A percentile compares a stretch with the other conserved stretches of the same genome.
Conservation (phyloP, 148 eudicot species). For the Beta vulgaris region DNA sequence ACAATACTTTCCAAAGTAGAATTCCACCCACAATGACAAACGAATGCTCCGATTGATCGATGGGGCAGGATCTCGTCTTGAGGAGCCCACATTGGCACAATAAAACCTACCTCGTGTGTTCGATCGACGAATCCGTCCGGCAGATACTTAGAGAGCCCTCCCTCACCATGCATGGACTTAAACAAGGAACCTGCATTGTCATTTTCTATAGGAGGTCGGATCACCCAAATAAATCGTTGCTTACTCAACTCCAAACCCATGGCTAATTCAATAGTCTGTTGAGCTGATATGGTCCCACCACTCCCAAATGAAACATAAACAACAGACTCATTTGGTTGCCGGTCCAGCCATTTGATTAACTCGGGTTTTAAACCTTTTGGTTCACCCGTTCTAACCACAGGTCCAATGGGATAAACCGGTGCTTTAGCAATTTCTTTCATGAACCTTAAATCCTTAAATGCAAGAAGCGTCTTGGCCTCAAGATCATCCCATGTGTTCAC, state of each 20-base stretch:
- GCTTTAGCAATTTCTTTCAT: slow-evolving; percentile 24
- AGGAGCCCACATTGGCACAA: slow-evolving; percentile 37
- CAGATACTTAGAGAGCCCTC: slow-evolving; percentile 16
- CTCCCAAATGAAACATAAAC: slow-evolving; percentile 47
- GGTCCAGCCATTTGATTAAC: slow-evolving; percentile 31
- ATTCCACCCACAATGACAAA: slow-evolving; percentile 50
- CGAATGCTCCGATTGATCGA: slow-evolving; percentile 36
- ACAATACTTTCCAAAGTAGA: slow-evolving; percentile 32
- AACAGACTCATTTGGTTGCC: slow-evolving; percentile 30
- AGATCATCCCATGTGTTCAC: slow-evolving; percentile 47
- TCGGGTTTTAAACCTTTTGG: background rate
- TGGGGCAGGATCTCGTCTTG: slow-evolving; percentile 38
- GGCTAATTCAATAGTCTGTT: slow-evolving; percentile 41
- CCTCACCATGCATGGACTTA: background rate
- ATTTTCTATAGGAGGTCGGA: slow-evolving; percentile 36
- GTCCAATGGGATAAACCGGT: slow-evolving; percentile 46
- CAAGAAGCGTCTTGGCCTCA: slow-evolving; percentile 33
- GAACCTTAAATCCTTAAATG: slow-evolving; percentile 31
- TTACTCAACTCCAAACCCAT: slow-evolving; percentile 46
- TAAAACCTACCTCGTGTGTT: slow-evolving; percentile 25
- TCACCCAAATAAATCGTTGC: slow-evolving; percentile 50
- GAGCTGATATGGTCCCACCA: slow-evolving; percentile 37
- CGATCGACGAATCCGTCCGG: slow-evolving; percentile 38
- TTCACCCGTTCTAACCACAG: slow-evolving; percentile 22
- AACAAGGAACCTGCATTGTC: slow-evolving; percentile 13